Conservation (phyloP, 768 basidiomycete species). For the Tylopilus rubrobrunneus region DNA sequence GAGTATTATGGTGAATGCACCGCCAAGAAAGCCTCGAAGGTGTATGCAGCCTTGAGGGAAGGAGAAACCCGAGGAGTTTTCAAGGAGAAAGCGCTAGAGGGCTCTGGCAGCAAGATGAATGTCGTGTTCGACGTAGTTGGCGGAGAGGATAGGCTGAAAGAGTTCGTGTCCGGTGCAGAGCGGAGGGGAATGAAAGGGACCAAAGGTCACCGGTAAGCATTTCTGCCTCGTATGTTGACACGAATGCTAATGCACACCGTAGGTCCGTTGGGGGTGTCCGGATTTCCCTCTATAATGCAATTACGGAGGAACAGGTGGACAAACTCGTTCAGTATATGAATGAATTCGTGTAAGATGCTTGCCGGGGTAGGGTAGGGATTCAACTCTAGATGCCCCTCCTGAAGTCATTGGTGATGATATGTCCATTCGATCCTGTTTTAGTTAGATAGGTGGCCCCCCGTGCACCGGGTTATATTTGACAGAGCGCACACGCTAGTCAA, state of each 20-base stretch:
- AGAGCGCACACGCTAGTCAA: not conserved
- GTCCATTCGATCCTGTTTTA: not conserved
- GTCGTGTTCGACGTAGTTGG: constrained; percentile 78
- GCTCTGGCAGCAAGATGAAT: constrained; percentile 93
- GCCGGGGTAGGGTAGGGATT: not conserved
- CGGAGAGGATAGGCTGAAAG: constrained; percentile 66
- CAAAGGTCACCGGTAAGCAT: constrained; percentile 85
- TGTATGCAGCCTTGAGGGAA: constrained; percentile 70
- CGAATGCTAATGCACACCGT: not conserved
- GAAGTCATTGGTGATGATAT: no score
- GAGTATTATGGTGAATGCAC: constrained; percentile 63
- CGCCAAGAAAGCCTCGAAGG: constrained; percentile 64
- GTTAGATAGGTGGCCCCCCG: not conserved
- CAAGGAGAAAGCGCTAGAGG: constrained; percentile 64
- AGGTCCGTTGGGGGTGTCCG: constrained; percentile 72
- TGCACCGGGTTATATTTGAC: not conserved
- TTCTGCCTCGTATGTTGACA: constrained; percentile 5
- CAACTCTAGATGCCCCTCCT: not conserved
- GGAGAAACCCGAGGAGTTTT: constrained; percentile 72
- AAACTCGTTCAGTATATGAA: constrained; percentile 55
- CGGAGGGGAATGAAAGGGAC: constrained; percentile 75
- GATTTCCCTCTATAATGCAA: constrained; percentile 85
- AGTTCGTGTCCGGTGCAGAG: constrained; percentile 81
- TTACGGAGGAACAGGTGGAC: constrained; percentile 72
- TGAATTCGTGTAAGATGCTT: constrained; percentile 39